Percentiles rank a stretch among this genome's conserved stretches.
These are phyloP conservation scores for Heterobasidion irregulare DNA, from an alignment of 1,284 basidiomycete species.

Conservation along the genomic window DNA sequence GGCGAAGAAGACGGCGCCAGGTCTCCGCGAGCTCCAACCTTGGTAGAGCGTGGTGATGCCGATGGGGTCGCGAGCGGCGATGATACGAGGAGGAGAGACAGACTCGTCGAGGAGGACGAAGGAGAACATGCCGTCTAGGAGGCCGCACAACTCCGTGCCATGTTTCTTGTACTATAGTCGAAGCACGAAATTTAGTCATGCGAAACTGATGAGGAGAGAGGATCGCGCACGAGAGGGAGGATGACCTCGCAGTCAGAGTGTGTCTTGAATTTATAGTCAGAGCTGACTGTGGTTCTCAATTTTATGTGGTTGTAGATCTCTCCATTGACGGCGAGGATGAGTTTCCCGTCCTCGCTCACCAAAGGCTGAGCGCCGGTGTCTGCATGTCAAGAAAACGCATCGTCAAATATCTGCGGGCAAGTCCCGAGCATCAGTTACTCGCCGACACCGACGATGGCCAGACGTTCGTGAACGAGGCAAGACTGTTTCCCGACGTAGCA, in stretches of 20 bases:
- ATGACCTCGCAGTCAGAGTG: conserved; percentile 99
- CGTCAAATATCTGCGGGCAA: background rate
- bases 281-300: conserved; percentile 64
- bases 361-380: conserved; percentile 98
- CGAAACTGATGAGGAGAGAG: background rate
- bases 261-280: conserved; percentile 83
- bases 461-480: conserved; percentile 82
- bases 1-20: conserved; percentile 86
- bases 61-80: conserved; percentile 96
- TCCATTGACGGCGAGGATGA: conserved; percentile 92
- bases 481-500: conserved; percentile 79
- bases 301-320: conserved; percentile 98
- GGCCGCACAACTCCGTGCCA: conserved; percentile 66
- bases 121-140: conserved; percentile 98
- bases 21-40: conserved; percentile 83
- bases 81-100: conserved; percentile 81
- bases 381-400: conserved; percentile 22
- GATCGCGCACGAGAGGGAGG: conserved; percentile 69
- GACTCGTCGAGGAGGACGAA: conserved; percentile 95
- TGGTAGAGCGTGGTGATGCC: conserved; percentile 99
- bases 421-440: conserved; percentile 24
- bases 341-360: conserved; percentile 78
- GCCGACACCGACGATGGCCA: conserved; percentile 98
- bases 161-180: conserved; percentile 74
- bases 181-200: background rate